A percentile compares a stretch with the other conserved stretches of the same genome.
These are phyloP conservation scores for Mortierella sp. DNA, from an alignment of 371 early-diverging fungal genomes.

Conservation along the genomic window DNA sequence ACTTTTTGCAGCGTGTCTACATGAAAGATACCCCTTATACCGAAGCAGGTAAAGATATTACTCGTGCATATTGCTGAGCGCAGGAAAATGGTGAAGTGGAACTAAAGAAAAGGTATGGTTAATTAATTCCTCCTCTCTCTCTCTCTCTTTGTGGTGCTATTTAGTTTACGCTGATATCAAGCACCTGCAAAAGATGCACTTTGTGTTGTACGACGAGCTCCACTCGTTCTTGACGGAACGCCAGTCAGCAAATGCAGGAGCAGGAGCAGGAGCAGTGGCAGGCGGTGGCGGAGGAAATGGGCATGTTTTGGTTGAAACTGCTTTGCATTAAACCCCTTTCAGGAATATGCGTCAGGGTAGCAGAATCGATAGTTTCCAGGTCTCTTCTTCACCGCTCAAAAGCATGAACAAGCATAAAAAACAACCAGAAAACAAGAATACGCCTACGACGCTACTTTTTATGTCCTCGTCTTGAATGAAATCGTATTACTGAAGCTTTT, in stretches of 20 bases:
- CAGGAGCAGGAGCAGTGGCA: neutral
- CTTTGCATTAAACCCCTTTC: conserved; percentile 11
- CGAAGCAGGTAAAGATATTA: conserved; percentile 65
- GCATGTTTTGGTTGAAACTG: conserved; percentile 21
- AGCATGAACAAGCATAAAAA: neutral
- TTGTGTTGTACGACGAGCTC: conserved; percentile 46
- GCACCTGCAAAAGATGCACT: conserved; percentile 47
- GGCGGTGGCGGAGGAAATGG: conserved; percentile 31
- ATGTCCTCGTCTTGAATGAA: neutral
- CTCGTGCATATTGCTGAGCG: neutral
- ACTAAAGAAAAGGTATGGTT: neutral
- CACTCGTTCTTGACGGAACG: conserved; percentile 53
- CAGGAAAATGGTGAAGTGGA: neutral
- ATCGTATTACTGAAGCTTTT: neutral
- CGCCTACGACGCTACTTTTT: neutral
- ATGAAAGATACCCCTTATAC: conserved; percentile 61
- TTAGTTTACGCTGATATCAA: conserved; percentile 52
- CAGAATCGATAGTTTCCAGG: neutral
- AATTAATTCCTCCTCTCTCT: neutral
- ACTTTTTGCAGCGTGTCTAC: conserved; percentile 76
- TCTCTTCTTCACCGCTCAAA: neutral
- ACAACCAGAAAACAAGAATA: neutral
- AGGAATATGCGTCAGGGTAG: neutral
- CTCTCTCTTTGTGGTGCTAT: neutral
- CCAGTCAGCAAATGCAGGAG: conserved; percentile 16